These are phyloP conservation scores for Xylaria longipes DNA, from an alignment of 495 filamentous ascomycete species.

Conservation along the genomic window DNA sequence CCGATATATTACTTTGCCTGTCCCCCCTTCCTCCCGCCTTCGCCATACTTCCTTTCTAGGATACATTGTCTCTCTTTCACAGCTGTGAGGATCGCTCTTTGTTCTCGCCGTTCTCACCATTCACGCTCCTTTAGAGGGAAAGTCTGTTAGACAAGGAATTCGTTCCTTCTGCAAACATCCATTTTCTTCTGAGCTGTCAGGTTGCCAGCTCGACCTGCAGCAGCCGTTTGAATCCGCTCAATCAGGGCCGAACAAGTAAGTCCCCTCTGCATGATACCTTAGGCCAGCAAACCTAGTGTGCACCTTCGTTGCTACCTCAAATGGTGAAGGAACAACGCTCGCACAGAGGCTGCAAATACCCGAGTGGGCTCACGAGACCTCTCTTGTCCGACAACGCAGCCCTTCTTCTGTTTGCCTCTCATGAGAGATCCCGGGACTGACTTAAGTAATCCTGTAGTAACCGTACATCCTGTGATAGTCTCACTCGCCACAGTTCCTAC, in stretches of 20 bases:
- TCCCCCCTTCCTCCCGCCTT: conserved; percentile 5
- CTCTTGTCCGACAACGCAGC: conserved; percentile 43
- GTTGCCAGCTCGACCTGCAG: conserved; percentile 41
- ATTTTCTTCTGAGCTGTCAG: conserved; percentile 38
- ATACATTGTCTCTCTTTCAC: conserved; percentile 21
- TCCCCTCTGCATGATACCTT: conserved; percentile 27
- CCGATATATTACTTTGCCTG: conserved; percentile 26
- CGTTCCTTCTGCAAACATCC: conserved; percentile 41
- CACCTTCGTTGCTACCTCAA: conserved; percentile 24
- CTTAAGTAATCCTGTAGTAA: conserved; percentile 12
- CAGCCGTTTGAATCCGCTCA: conserved; percentile 39
- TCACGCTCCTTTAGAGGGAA: conserved; percentile 25
- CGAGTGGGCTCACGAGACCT: conserved; percentile 52
- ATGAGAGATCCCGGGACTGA: conserved; percentile 16
- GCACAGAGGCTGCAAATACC: conserved; percentile 31
- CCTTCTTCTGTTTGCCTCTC: conserved; percentile 35
- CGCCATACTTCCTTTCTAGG: conserved; percentile 7
- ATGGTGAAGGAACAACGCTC: conserved; percentile 24
- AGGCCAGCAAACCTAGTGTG: conserved; percentile 16
- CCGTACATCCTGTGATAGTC: conserved; percentile 15
- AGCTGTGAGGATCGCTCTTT: conserved; percentile 18
- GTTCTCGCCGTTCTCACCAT: conserved; percentile 11
- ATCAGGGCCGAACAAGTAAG: conserved; percentile 44
- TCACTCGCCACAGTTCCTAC: conserved; percentile 3
- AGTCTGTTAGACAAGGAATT: conserved; percentile 20